A percentile compares a stretch with the other conserved stretches of the same genome.
phyloP scores from a whole-genome alignment of 495 filamentous ascomycete genomes.

The Penicillium steckii region DNA sequence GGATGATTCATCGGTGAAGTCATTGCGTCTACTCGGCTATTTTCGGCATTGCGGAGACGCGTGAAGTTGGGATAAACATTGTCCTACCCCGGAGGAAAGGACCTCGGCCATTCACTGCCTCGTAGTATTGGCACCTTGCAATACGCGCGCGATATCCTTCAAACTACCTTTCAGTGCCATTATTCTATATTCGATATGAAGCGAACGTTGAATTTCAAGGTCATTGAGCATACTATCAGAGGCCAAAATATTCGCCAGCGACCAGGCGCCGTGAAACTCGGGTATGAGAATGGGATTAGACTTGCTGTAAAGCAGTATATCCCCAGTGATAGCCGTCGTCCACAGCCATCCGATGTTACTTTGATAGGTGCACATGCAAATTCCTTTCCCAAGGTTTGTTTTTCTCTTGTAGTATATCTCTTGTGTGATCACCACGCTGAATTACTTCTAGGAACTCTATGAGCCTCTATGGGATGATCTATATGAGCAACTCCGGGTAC shows the following conservation, averaged over 20 bases:
- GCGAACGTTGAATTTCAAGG: background rate
- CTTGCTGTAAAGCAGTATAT: conserved; percentile 67
- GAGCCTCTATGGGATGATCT: conserved; percentile 74
- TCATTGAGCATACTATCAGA: background rate
- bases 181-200: background rate
- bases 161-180: too few species aligned
- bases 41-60: background rate
- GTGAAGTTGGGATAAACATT: background rate
- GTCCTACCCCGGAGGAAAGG: too few species aligned
- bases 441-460: conserved; percentile 66
- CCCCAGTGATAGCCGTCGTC: conserved; percentile 52
- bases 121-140: too few species aligned
- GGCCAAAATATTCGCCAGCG: background rate
- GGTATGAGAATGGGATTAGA: too few species aligned
- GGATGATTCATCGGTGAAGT: background rate
- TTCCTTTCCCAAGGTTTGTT: conserved; percentile 7
- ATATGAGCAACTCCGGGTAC: conserved; percentile 46
- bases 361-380: conserved; percentile 43
- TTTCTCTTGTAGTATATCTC: background rate
- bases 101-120: too few species aligned
- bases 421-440: background rate
- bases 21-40: too few species aligned
- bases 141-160: too few species aligned
- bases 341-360: conserved; percentile 55
- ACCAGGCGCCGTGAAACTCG: background rate